Conservation (phyloP, 2,329 filamentous ascomycete genomes). For the Emergomyces pasteurianus region DNA sequence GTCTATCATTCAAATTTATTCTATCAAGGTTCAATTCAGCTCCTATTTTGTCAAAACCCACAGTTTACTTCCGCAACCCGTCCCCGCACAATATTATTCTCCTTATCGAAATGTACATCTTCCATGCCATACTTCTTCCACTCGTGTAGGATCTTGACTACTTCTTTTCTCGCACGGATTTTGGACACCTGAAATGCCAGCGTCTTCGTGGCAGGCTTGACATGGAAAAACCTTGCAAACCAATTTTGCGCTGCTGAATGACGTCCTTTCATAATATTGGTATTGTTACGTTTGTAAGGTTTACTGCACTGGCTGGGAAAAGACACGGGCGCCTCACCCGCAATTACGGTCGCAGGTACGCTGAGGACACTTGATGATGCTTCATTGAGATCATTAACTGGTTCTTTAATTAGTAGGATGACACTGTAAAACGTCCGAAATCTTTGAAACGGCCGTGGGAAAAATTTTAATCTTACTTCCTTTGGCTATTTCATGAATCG, state of each 20-base stretch:
- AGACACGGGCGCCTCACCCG: not conserved
- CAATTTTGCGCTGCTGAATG: slow-evolving; percentile 50
- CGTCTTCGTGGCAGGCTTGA: slow-evolving; percentile 68
- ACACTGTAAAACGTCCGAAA: not conserved
- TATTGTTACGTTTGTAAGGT: not conserved
- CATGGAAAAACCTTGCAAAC: slow-evolving; percentile 77
- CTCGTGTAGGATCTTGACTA: slow-evolving; percentile 61
- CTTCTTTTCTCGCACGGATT: slow-evolving; percentile 62
- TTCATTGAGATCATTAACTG: slow-evolving; percentile 12
- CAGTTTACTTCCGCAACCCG: slow-evolving; percentile 66
- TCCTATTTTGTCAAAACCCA: slow-evolving; percentile 36
- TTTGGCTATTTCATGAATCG: slow-evolving; percentile 18
- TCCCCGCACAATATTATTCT: slow-evolving; percentile 67
- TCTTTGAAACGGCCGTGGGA: not conserved
- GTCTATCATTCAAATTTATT: not conserved
- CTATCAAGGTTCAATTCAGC: not conserved
- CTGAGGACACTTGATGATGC: slow-evolving; percentile 11
- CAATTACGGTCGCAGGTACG: not conserved
- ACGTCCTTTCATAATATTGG: not conserved
- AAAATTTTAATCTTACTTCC: slow-evolving; percentile 26
- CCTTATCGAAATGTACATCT: slow-evolving; percentile 66
- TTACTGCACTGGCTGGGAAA: not conserved
- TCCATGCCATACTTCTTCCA: slow-evolving; percentile 75
- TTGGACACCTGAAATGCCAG: slow-evolving; percentile 65
- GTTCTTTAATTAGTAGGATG: not conserved